Evolutionary conservation across 2,329 filamentous ascomycete genomes (phyloP).

Genomic region (Setomelanomma holmii): DNA sequence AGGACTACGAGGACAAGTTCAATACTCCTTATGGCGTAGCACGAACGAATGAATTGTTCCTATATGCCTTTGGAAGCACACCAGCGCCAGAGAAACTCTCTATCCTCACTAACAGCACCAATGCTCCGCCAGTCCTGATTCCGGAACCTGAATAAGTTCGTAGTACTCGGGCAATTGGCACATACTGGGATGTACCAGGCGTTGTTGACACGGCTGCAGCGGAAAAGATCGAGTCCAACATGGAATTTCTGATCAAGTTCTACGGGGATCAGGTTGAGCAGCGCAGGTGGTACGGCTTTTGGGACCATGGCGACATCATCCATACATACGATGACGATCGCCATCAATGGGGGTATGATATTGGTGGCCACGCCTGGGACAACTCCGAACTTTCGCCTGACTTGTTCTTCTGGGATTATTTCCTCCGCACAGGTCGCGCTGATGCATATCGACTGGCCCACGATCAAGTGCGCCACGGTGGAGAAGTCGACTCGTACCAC

Average conservation of each 20-base stretch:
- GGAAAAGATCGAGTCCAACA: slow-evolving; percentile 57
- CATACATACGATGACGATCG: slow-evolving; percentile 67
- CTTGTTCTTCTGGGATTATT: slow-evolving; percentile 69
- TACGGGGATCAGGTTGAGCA: slow-evolving; percentile 65
- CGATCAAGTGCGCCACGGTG: slow-evolving; percentile 64
- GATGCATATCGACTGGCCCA: slow-evolving; percentile 68
- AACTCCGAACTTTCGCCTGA: slow-evolving; percentile 70
- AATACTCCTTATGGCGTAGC: slow-evolving; percentile 65
- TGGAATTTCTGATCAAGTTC: slow-evolving; percentile 64
- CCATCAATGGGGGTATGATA: slow-evolving; percentile 68
- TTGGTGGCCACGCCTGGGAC: slow-evolving; percentile 71
- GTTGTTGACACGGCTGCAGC: slow-evolving; percentile 39
- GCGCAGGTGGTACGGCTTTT: slow-evolving; percentile 69
- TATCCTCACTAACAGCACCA: slow-evolving; percentile 54
- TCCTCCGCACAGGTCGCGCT: slow-evolving; percentile 64
- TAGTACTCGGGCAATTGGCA: slow-evolving; percentile 61
- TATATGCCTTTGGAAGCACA: slow-evolving; percentile 62
- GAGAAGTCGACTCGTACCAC: slow-evolving; percentile 70
- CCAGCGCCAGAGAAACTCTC: slow-evolving; percentile 58
- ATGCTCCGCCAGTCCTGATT: slow-evolving; percentile 61
- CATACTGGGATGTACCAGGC: slow-evolving; percentile 60
- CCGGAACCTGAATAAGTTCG: slow-evolving; percentile 59
- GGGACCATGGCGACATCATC: slow-evolving; percentile 68
- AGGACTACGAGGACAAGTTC: slow-evolving; percentile 65
- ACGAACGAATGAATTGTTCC: slow-evolving; percentile 63